phyloP scores from a whole-genome alignment of 768 basidiomycete genomes.

The Lactarius hengduanensis region DNA sequence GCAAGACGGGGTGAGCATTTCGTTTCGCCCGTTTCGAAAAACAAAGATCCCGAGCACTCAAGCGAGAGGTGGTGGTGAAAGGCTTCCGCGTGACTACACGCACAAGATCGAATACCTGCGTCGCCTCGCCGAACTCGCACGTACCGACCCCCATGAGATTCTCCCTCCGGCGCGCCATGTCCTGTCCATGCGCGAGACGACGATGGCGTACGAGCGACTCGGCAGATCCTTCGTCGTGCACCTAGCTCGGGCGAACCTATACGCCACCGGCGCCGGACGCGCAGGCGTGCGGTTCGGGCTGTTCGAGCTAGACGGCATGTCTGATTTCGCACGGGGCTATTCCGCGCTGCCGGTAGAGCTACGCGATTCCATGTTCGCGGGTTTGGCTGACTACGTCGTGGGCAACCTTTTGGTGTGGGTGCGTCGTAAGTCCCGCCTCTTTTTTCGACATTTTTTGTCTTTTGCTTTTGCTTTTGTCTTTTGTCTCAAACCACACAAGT shows the following conservation, averaged over 20 bases:
- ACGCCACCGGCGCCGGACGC: neutral
- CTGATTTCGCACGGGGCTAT: constrained; percentile 3
- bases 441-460: neutral
- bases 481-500: neutral
- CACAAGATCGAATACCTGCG: constrained; percentile 4
- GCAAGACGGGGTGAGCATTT: constrained; percentile 6
- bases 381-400: constrained; percentile 8
- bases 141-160: neutral
- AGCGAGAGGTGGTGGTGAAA: neutral
- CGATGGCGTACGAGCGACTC: constrained; percentile 8
- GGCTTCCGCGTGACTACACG: constrained; percentile 2
- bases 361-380: constrained; percentile 6
- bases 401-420: neutral
- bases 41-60: neutral
- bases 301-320: constrained; percentile 1
- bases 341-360: constrained; percentile 1
- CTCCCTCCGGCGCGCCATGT: constrained; percentile 5
- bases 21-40: neutral
- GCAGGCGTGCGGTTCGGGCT: neutral
- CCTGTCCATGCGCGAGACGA: constrained; percentile 1
- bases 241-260: constrained; percentile 9
- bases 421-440: constrained; percentile 7
- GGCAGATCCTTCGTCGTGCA: constrained; percentile 5
- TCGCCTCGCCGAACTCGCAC: constrained; percentile 5
- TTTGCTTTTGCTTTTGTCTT: neutral